A percentile compares a stretch with the other conserved stretches of the same genome.
Conservation (phyloP, 139 green algal genomes). For the Chlorella vulgaris region DNA sequence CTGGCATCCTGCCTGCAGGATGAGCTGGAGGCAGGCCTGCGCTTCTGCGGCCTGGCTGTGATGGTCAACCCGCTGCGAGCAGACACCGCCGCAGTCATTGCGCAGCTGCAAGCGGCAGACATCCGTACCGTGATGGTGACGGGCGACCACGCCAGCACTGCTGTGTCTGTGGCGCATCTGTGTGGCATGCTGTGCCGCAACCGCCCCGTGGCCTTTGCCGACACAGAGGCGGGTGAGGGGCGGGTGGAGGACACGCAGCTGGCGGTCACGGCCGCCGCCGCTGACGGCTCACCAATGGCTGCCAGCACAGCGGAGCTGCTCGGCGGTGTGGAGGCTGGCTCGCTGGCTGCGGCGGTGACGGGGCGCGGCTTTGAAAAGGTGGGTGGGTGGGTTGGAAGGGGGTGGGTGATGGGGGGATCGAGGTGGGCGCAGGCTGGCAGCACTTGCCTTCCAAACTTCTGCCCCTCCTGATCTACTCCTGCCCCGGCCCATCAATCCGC, state of each 20-base stretch:
- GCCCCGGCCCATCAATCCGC: background rate
- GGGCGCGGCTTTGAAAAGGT: constrained; percentile 65
- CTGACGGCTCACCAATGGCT: constrained; percentile 14
- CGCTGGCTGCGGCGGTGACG: constrained; percentile 60
- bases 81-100: constrained; percentile 74
- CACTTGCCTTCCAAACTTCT: constrained; percentile 60
- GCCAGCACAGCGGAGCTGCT: constrained; percentile 7
- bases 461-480: too few relatives aligned
- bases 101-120: constrained; percentile 62
- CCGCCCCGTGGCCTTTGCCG: constrained; percentile 33
- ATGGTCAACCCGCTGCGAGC: constrained; percentile 88
- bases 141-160: constrained; percentile 86
- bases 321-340: constrained; percentile 62
- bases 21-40: constrained; percentile 67
- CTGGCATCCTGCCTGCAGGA: constrained; percentile 55
- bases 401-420: background rate
- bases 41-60: constrained; percentile 83
- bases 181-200: constrained; percentile 82
- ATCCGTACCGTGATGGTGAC: constrained; percentile 96
- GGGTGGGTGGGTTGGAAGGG: background rate
- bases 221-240: constrained; percentile 25
- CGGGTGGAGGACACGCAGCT: constrained; percentile 42
- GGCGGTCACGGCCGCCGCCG: constrained; percentile 42
- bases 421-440: too few relatives aligned
- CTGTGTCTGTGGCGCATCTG: constrained; percentile 72